phyloP scores from a whole-genome alignment of 768 basidiomycete genomes.

The Rhizopogon rudus region DNA sequence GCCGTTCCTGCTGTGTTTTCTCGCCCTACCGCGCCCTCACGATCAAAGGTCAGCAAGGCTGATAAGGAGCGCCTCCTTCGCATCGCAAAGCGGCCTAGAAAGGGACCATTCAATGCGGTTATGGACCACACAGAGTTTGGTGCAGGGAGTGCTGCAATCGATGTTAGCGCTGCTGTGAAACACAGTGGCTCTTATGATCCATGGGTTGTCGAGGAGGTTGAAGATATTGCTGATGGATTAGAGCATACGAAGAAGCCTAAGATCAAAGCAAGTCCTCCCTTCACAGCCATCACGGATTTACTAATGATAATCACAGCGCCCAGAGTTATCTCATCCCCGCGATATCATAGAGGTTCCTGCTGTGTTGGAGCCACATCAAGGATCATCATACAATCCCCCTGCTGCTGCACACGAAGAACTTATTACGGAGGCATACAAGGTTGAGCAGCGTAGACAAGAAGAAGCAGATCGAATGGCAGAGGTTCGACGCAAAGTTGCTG shows the following conservation, averaged over 20 bases:
- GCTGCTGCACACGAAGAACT: slow-evolving; percentile 68
- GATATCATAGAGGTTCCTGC: slow-evolving; percentile 59
- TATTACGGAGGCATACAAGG: slow-evolving; percentile 57
- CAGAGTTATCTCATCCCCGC: slow-evolving; percentile 40
- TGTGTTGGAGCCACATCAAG: slow-evolving; percentile 68
- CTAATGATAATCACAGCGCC: slow-evolving; percentile 34
- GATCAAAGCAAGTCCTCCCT: slow-evolving; percentile 44
- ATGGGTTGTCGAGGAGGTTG: slow-evolving; percentile 42
- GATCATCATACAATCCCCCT: slow-evolving; percentile 87
- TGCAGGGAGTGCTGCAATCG: slow-evolving; percentile 59
- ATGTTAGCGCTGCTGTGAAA: slow-evolving; percentile 65
- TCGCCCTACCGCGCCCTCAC: slow-evolving; percentile 27
- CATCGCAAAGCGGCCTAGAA: slow-evolving; percentile 67
- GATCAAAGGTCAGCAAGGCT: slow-evolving; percentile 44
- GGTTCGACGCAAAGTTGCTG: slow-evolving; percentile 51
- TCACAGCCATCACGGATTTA: background rate
- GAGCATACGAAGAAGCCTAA: slow-evolving; percentile 32
- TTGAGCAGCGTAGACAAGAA: slow-evolving; percentile 54
- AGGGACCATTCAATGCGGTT: slow-evolving; percentile 68
- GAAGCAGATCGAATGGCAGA: slow-evolving; percentile 50
- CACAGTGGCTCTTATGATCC: slow-evolving; percentile 63
- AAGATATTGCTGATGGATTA: slow-evolving; percentile 37
- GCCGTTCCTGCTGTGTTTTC: slow-evolving; percentile 82
- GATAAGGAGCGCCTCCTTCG: slow-evolving; percentile 74
- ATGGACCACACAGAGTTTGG: slow-evolving; percentile 66